Evolutionary conservation across 305 asterid genomes (phyloP), one percentile per base, ranked within the genome.

Genomic region (Fraxinus ornus): DNA sequence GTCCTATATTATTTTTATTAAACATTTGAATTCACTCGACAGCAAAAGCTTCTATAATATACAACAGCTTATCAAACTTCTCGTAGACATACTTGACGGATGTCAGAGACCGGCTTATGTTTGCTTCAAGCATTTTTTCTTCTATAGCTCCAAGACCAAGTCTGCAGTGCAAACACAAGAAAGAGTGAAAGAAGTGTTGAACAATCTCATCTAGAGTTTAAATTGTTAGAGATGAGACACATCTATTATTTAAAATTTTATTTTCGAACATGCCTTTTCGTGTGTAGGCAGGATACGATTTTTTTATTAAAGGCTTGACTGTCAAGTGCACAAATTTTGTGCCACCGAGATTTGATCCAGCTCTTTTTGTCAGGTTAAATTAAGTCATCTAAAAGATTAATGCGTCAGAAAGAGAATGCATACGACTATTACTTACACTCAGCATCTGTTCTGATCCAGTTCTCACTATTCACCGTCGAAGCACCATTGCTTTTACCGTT

Each of bases 111-210:
- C 30, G 7, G 33, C 8, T 62, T 62, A 62, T 62, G 72, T 57
- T n/a, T 76, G 72, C 76, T 68, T 82, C 68, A 37, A n/a, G 32
- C 35, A 35, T 28, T 21, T 41, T 55, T 19, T 77, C 79, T 24
- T 73, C 80, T 85, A 83, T 86, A 88, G 87, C 87, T 83, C 89
- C 87, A 85, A 86, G 83, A 88, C 86, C 84, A 88, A 82, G 72
- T 83, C 90, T 88, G 66, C 76, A 81, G 13, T 35, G 55, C 49
- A 72, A 83, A 36, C 68, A 39, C 52, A 10, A 7, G 73, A 62
- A 68, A 64, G 7, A 41, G 71, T 52, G 19, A 74, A 44, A 10
- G 55, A 37, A 44, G 78, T 2, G 41, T 22, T 62, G 76, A 52
- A 52, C 64, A 52, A n/a, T n/a, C n/a, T n/a, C n/a, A n/a, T n/a